Percentiles rank a stretch among this genome's conserved stretches.
Conservation (phyloP, 164 flowering plant species). For the Magnolia changhungtana region DNA sequence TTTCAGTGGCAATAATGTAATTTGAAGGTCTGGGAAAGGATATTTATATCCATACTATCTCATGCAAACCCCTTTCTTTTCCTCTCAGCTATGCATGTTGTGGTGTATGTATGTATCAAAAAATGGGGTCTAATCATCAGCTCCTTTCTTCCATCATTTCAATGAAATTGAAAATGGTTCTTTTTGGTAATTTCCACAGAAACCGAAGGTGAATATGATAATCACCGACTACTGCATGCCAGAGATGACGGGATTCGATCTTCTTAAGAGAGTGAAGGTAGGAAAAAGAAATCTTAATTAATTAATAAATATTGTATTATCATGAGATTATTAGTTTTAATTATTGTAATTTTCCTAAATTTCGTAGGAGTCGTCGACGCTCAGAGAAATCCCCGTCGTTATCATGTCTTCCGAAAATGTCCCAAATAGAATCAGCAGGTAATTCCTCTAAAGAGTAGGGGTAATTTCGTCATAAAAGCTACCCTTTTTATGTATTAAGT, state of each 20-base stretch:
- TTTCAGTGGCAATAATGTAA: neutral
- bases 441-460: neutral
- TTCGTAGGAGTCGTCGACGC: slow-evolving; percentile 51
- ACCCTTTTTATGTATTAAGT: too few species aligned
- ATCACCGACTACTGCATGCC: slow-evolving; percentile 54
- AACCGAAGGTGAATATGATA: slow-evolving; percentile 38
- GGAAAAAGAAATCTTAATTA: neutral
- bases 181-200: slow-evolving; percentile 18
- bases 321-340: neutral
- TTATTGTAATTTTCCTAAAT: neutral
- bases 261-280: slow-evolving; percentile 47
- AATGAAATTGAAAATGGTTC: neutral
- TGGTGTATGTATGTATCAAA: too few species aligned
- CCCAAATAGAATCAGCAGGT: slow-evolving; percentile 63
- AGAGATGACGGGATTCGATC: slow-evolving; percentile 53
- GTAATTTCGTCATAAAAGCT: too few species aligned
- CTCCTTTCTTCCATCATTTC: neutral
- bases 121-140: neutral
- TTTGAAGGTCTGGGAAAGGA: too few species aligned
- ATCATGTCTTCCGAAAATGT: slow-evolving; percentile 75
- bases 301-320: neutral
- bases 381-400: slow-evolving; percentile 71
- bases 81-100: neutral
- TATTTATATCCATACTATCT: neutral
- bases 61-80: neutral